Base-by-base conservation (phyloP, 164 flowering plant species). In the Berberis thunbergii region DNA sequence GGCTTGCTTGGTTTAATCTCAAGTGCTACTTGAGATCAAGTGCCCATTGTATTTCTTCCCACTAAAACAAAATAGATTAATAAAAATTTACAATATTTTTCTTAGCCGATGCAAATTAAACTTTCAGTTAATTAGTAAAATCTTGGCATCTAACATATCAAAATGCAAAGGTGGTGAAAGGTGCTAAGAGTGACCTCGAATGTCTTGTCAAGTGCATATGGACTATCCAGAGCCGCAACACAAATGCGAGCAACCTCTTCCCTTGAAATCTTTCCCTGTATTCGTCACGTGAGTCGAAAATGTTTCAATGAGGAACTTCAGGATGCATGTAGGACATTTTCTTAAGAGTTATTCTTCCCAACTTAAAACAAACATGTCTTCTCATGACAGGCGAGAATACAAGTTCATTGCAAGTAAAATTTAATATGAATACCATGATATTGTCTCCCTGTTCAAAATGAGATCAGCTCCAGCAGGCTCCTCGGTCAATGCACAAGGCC, bases 381-480 rank as follows among this genome's bases (percentile, higher is more conserved):
- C 41, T 59, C 3, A 13, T 64, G 54, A 7, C 4, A 10, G 10
- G n/a, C 54, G n/a, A 11, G 11, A 52, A 7, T 7, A 7, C 11
- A 52, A 52, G 54, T 52, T 10, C 10, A 52, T 7, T 7, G 54
- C 4, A 12, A 52, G 3, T 3, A 52, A 6, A 56, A 2, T 5
- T 41, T 41, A 42, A 64, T 45, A 43, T 26, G 39, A 60, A 57
- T 84, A 93, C 99, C 82, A 83, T 94, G 60, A 91, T 89, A 70
- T 91, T 87, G 77, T 94, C 99, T 72, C 99, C 99, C 75, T 94
- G 99, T 39, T 89, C 97, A 68, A 94, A 64, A 89, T 85, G 64
- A 95, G 97, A 81, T 95, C 96, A 46, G 97, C 99, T 64, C 99
- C 97, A 57, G 97, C 97, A 63, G 97, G 99, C 74, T 94, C 99